Percentiles rank a stretch among this genome's conserved stretches.
These are phyloP conservation scores for Avena insularis DNA, from an alignment of 176 grass and related monocot genomes.

Conservation along the genomic window DNA sequence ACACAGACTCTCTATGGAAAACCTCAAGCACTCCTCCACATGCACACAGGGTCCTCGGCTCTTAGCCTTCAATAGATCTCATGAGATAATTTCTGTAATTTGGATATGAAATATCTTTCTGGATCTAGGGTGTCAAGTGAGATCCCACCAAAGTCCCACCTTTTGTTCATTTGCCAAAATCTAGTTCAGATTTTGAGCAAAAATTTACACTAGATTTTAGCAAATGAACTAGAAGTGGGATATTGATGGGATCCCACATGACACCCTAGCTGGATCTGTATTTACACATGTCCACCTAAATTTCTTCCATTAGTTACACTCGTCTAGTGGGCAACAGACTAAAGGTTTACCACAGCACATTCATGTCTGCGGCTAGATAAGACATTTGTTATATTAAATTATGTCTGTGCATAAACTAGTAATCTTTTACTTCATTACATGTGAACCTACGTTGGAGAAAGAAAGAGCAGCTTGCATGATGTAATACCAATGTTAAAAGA, in stretches of 20 bases:
- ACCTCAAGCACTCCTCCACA: not conserved
- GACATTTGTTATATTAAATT: constrained; percentile 12
- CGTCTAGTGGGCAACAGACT: not conserved
- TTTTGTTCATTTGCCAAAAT: no score
- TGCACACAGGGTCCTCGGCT: not conserved
- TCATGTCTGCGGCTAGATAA: constrained; percentile 4
- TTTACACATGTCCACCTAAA: not conserved
- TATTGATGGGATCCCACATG: no score
- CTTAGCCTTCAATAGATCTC: not conserved
- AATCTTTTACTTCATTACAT: constrained; percentile 1
- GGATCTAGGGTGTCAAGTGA: not conserved
- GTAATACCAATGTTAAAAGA: not conserved
- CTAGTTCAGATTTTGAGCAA: no score
- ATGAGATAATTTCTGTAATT: not conserved
- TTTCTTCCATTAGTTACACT: constrained; percentile 13
- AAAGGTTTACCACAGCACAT: not conserved
- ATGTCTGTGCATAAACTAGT: not conserved
- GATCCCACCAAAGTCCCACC: no score
- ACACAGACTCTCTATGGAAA: not conserved
- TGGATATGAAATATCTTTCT: constrained; percentile 20
- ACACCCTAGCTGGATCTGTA: not conserved
- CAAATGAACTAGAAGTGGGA: no score
- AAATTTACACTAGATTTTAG: no score
- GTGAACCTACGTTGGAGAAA: not conserved
- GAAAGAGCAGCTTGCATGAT: not conserved